These are phyloP conservation scores for Hansenula sp. DNA, from an alignment of 1,139 yeast species.

Conservation along the genomic window DNA sequence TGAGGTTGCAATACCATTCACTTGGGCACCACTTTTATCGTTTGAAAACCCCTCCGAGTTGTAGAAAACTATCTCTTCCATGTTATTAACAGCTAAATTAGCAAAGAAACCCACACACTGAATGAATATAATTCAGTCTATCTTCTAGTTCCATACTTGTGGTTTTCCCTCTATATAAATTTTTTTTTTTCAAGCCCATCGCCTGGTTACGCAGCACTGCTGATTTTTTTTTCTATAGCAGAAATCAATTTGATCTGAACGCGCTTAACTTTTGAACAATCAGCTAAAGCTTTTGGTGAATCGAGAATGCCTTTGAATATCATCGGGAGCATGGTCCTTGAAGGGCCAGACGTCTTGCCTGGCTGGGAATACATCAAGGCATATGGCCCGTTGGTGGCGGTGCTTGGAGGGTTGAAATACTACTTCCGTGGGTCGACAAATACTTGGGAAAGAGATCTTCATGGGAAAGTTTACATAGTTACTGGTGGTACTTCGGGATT, in stretches of 20 bases:
- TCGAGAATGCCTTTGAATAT: slow-evolving; percentile 76
- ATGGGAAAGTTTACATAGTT: slow-evolving; percentile 79
- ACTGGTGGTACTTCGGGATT: slow-evolving; percentile 92
- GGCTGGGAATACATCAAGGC: slow-evolving; percentile 56
- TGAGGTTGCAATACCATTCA: slow-evolving; percentile 46
- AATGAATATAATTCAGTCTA: too few relatives aligned
- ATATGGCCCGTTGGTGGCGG: slow-evolving; percentile 48
- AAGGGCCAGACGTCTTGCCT: slow-evolving; percentile 75
- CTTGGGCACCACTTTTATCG: slow-evolving; percentile 39
- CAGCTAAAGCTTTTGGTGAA: neutral
- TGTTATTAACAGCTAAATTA: slow-evolving; percentile 13
- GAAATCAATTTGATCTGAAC: too few relatives aligned
- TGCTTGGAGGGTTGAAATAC: slow-evolving; percentile 51
- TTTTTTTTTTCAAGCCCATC: slow-evolving; percentile 1
- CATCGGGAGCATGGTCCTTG: slow-evolving; percentile 55
- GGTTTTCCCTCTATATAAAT: neutral
- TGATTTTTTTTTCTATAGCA: neutral
- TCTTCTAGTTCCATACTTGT: neutral
- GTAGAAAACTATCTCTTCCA: slow-evolving; percentile 63
- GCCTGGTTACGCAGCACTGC: neutral
- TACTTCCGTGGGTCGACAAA: slow-evolving; percentile 75
- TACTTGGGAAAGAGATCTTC: slow-evolving; percentile 89
- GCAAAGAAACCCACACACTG: too few relatives aligned
- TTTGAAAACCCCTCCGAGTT: slow-evolving; percentile 45
- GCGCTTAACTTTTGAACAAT: neutral